A percentile compares a stretch with the other conserved stretches of the same genome.
These are phyloP conservation scores for Stylosanthes scabra DNA, from an alignment of 331 rosid genomes.

Conservation along the genomic window DNA sequence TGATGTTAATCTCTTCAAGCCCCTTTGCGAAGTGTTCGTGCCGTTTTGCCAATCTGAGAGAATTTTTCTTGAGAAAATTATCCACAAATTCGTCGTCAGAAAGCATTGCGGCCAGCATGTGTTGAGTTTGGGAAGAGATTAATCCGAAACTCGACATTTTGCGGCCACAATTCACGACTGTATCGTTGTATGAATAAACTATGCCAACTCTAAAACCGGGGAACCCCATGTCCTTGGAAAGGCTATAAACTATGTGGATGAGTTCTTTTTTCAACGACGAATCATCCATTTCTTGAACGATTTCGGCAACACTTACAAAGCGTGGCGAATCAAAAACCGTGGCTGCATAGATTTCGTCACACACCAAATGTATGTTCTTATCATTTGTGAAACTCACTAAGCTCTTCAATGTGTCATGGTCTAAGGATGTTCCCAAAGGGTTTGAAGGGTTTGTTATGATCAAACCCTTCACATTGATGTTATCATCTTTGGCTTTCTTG, in stretches of 20 bases:
- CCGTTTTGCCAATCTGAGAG: slow-evolving; percentile 59
- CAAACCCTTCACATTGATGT: slow-evolving; percentile 73
- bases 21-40: slow-evolving; percentile 51
- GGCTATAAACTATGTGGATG: slow-evolving; percentile 73
- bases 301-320: slow-evolving; percentile 66
- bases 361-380: slow-evolving; percentile 75
- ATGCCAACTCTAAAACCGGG: slow-evolving; percentile 92
- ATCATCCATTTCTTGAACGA: slow-evolving; percentile 55
- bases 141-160: slow-evolving; percentile 96
- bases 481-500: slow-evolving; percentile 56
- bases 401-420: slow-evolving; percentile 61
- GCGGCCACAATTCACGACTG: slow-evolving; percentile 59
- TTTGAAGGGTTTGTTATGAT: slow-evolving; percentile 90
- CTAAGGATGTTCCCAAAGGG: slow-evolving; percentile 77
- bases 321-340: slow-evolving; percentile 62
- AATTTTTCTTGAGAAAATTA: slow-evolving; percentile 54
- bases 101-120: slow-evolving; percentile 76
- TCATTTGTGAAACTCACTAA: slow-evolving; percentile 64
- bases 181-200: slow-evolving; percentile 80
- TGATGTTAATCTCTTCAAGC: slow-evolving; percentile 62
- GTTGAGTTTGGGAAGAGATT: slow-evolving; percentile 83
- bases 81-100: slow-evolving; percentile 65
- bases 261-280: slow-evolving; percentile 54
- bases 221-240: slow-evolving; percentile 92
- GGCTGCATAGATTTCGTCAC: slow-evolving; percentile 92